A percentile compares a stretch with the other conserved stretches of the same genome.
These are phyloP conservation scores for Polytrichum formosum DNA, from an alignment of 225 moss, liverwort and hornwort genomes.

Conservation along the genomic window DNA sequence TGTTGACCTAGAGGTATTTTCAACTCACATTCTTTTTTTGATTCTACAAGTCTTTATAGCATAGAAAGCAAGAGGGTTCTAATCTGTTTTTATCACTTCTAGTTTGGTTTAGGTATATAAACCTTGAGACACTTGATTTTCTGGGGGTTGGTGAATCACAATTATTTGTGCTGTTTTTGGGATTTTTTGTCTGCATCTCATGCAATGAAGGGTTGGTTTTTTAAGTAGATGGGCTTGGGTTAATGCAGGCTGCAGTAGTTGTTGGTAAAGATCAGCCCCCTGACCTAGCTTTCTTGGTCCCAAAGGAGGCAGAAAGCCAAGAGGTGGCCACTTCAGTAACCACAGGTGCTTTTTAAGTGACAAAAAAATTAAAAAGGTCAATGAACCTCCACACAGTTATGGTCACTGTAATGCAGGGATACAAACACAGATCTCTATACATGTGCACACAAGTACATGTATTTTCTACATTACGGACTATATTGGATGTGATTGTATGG, in stretches of 20 bases:
- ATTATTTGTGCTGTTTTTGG: too few species aligned
- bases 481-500: not conserved
- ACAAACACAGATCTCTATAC: too few species aligned
- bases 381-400: not conserved
- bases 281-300: constrained; percentile 65
- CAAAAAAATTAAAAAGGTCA: not conserved
- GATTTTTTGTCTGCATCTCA: too few species aligned
- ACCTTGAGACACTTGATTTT: too few species aligned
- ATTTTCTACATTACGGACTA: not conserved
- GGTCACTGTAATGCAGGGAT: not conserved
- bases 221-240: not conserved
- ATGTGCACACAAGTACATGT: too few species aligned
- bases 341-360: constrained; percentile 13
- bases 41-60: constrained; percentile 1
- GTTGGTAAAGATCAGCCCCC: constrained; percentile 62
- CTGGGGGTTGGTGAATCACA: too few species aligned
- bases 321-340: constrained; percentile 12
- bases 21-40: too few species aligned
- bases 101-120: too few species aligned
- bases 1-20: constrained; percentile 67
- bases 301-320: constrained; percentile 30
- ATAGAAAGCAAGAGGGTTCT: not conserved
- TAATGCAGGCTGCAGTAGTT: constrained; percentile 51
- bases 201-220: too few species aligned
- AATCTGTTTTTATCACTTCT: not conserved